Evolutionary conservation across 2,329 filamentous ascomycete species (phyloP).

Genomic region (Ophiosphaerella herpotricha): DNA sequence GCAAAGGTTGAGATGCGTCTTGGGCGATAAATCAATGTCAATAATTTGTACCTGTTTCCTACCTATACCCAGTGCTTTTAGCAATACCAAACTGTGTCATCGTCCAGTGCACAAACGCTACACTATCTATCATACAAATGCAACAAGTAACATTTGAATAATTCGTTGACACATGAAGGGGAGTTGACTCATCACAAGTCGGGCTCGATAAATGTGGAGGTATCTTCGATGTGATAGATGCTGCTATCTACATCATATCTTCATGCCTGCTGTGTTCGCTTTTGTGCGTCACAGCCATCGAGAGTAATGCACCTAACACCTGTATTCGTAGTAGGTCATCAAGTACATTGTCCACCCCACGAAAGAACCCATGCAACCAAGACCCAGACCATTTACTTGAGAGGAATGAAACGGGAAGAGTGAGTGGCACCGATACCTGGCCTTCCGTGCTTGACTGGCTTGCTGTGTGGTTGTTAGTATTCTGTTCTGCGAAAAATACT

Average conservation of each 20-base stretch:
- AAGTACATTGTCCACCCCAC: slow-evolving; percentile 45
- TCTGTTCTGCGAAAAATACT: too few relatives aligned
- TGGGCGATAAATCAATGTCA: slow-evolving; percentile 57
- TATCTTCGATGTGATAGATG: slow-evolving; percentile 37
- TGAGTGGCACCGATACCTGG: slow-evolving; percentile 99
- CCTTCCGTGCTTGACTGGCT: slow-evolving; percentile 99
- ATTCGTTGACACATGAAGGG: background rate
- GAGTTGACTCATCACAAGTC: background rate
- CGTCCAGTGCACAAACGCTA: too few relatives aligned
- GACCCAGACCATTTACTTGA: slow-evolving; percentile 74
- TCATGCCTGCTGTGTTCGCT: slow-evolving; percentile 35
- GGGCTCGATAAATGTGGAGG: slow-evolving; percentile 18
- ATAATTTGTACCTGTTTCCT: slow-evolving; percentile 5
- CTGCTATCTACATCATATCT: slow-evolving; percentile 38
- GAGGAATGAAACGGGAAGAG: slow-evolving; percentile 99
- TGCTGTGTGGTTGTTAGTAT: slow-evolving; percentile 65
- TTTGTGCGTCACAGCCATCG: slow-evolving; percentile 38
- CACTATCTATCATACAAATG: background rate
- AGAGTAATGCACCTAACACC: slow-evolving; percentile 47
- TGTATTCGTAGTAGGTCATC: slow-evolving; percentile 47
- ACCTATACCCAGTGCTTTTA: slow-evolving; percentile 21
- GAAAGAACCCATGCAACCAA: slow-evolving; percentile 48
- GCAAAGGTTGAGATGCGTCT: slow-evolving; percentile 87
- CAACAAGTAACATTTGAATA: background rate
- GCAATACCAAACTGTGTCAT: background rate